Percentiles rank a stretch among this genome's conserved stretches.
Evolutionary conservation across 345 rosid genomes (phyloP).

Genomic region (Cochlearia excelsa): DNA sequence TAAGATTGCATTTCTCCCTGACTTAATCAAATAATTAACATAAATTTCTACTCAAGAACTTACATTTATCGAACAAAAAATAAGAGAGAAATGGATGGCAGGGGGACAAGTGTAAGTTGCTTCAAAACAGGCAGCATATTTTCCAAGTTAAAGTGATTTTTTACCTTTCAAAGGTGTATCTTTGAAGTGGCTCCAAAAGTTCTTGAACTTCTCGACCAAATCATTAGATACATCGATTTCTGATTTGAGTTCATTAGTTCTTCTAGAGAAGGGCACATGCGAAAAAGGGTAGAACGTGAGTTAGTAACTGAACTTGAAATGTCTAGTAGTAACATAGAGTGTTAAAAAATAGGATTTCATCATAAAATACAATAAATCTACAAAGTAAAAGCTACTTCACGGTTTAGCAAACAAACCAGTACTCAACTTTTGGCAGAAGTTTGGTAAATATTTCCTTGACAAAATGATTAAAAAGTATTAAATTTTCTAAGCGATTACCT

Average conservation of each 20-base stretch:
- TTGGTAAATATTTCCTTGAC: background rate
- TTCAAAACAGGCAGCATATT: constrained; percentile 2
- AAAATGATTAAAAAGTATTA: background rate
- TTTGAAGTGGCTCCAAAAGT: constrained; percentile 75
- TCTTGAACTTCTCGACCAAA: constrained; percentile 57
- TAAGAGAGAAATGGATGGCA: background rate
- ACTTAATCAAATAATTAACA: background rate
- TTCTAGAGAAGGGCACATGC: constrained; percentile 42
- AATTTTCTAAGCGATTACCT: constrained; percentile 46
- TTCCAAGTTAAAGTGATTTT: constrained; percentile 4
- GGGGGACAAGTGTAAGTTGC: constrained; percentile 2
- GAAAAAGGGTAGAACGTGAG: constrained; percentile 10
- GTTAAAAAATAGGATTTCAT: background rate
- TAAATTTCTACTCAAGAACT: background rate
- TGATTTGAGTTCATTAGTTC: constrained; percentile 80
- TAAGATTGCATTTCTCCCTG: constrained; percentile 89
- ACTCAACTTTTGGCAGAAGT: constrained; percentile 1
- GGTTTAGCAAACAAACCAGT: constrained; percentile 10
- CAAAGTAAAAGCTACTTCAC: constrained; percentile 3
- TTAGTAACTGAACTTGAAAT: constrained; percentile 7
- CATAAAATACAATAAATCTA: background rate
- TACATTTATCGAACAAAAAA: background rate
- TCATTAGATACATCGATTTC: constrained; percentile 68
- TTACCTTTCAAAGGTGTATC: constrained; percentile 76
- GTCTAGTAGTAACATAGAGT: background rate